These are phyloP conservation scores for Sporisorium iseilematis-ciliati DNA, from an alignment of 1,284 basidiomycete genomes.

Conservation along the genomic window DNA sequence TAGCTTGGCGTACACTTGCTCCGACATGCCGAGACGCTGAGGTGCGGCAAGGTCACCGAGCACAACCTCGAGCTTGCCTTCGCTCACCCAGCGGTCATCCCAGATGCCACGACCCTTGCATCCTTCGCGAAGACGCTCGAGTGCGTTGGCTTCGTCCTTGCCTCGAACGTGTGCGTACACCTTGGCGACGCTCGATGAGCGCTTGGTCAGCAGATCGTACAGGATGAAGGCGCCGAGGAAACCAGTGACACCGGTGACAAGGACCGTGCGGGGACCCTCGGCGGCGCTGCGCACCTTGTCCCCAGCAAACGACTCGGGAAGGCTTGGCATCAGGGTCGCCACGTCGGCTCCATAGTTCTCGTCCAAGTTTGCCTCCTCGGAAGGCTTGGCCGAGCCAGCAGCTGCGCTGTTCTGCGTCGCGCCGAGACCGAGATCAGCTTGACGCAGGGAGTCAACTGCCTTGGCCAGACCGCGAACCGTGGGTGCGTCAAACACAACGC, in stretches of 20 bases:
- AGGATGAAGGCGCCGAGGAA: constrained; percentile 96
- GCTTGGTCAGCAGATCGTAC: constrained; percentile 79
- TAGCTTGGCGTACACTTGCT: constrained; percentile 78
- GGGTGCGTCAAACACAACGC: constrained; percentile 91
- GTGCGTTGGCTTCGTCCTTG: constrained; percentile 76
- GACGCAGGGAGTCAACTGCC: constrained; percentile 82
- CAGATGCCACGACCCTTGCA: constrained; percentile 90
- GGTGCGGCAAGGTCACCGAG: constrained; percentile 84
- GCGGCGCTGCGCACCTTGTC: constrained; percentile 33
- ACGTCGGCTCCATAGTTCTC: constrained; percentile 85
- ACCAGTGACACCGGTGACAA: constrained; percentile 96
- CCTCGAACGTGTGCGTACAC: constrained; percentile 93
- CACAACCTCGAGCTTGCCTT: constrained; percentile 82
- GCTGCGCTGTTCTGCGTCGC: constrained; percentile 64
- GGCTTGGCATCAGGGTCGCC: constrained; percentile 74
- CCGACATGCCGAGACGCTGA: constrained; percentile 81
- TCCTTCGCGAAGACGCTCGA: constrained; percentile 80
- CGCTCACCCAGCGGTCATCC: constrained; percentile 85
- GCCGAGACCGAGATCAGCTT: constrained; percentile 83
- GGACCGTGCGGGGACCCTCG: constrained; percentile 76
- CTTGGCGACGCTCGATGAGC: constrained; percentile 78
- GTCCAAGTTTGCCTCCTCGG: constrained; percentile 62
- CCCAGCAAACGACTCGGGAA: constrained; percentile 56
- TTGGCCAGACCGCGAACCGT: constrained; percentile 84
- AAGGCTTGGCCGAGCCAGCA: constrained; percentile 17